A percentile compares a stretch with the other conserved stretches of the same genome.
These are phyloP conservation scores for Nicotiana paniculata DNA, from an alignment of 257 asterid genomes.

Conservation along the genomic window DNA sequence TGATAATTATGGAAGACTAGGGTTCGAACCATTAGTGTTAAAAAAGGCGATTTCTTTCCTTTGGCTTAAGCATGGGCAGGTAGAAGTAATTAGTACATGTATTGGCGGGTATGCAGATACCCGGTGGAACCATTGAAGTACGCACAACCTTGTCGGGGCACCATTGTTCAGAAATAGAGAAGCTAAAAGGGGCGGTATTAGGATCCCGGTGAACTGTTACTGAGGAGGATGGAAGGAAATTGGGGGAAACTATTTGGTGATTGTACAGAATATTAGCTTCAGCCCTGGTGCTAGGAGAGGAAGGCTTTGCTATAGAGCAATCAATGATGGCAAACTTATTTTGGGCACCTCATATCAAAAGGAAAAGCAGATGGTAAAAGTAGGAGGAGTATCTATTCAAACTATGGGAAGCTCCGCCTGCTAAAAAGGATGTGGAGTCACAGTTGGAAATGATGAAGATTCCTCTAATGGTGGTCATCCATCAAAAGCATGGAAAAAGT, in stretches of 20 bases:
- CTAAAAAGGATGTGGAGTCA: neutral
- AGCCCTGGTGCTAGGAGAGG: neutral
- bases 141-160: neutral
- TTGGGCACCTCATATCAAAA: neutral
- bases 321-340: neutral
- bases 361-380: neutral
- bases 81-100: neutral
- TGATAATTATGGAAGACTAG: neutral
- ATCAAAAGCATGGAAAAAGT: neutral
- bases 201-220: neutral
- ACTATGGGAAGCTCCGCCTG: neutral
- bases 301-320: neutral
- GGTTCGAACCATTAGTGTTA: neutral
- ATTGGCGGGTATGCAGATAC: neutral
- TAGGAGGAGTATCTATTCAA: neutral
- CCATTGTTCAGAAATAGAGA: neutral
- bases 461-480: neutral
- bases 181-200: neutral
- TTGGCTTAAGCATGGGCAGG: neutral
- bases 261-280: conserved; percentile 1
- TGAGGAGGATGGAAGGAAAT: neutral
- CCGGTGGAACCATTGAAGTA: neutral
- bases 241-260: neutral
- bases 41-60: neutral
- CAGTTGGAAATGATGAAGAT: neutral